Evolutionary conservation across 306 rosid species (phyloP).

Genomic region (Glycyrrhiza uralensis): DNA sequence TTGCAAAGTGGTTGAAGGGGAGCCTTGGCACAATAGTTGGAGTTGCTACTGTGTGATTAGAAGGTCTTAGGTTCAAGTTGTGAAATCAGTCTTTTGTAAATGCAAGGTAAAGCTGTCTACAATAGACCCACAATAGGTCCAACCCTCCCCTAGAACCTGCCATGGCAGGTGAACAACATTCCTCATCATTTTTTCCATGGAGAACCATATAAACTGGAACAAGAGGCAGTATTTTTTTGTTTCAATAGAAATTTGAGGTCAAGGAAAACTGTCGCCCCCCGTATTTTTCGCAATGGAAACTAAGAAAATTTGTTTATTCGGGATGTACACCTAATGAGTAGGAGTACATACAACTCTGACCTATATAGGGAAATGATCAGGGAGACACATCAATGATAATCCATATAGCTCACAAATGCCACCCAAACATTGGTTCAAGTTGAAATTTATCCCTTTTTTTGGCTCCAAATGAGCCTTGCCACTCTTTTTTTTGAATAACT

Average conservation of each 20-base stretch:
- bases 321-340: not conserved
- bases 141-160: not conserved
- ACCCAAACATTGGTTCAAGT: not conserved
- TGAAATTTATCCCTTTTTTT: not conserved
- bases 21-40: not conserved
- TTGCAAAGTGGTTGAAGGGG: not conserved
- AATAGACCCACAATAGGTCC: not conserved
- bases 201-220: not conserved
- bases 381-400: not conserved
- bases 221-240: not conserved
- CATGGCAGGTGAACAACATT: not conserved
- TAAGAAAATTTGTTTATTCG: not conserved
- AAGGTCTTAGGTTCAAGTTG: no score
- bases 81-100: no score
- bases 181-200: not conserved
- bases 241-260: not conserved
- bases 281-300: not conserved
- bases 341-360: not conserved
- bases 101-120: not conserved
- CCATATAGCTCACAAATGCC: slow-evolving; percentile 5
- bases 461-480: not conserved
- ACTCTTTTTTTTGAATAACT: not conserved
- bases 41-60: not conserved
- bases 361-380: not conserved
- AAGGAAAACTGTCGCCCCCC: not conserved